A percentile compares a stretch with the other conserved stretches of the same genome.
Conservation (phyloP, 2,329 filamentous ascomycete genomes). For the Periconia sp. region DNA sequence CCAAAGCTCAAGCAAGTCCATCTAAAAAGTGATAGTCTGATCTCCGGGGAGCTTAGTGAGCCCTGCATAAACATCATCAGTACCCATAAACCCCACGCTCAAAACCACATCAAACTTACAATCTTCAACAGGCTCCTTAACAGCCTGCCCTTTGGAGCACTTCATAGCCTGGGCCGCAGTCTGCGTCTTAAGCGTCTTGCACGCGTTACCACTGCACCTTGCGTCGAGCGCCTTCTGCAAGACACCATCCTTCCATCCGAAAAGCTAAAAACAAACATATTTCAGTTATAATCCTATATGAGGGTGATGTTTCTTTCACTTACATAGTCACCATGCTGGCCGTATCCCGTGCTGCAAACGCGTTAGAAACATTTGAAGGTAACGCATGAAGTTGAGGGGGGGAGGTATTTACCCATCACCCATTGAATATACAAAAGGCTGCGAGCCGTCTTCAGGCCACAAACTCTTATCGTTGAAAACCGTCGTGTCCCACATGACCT, state of each 20-base stretch:
- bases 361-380: neutral
- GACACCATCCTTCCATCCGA: constrained; percentile 53
- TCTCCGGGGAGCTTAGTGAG: constrained; percentile 21
- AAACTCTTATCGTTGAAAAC: constrained; percentile 25
- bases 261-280: constrained; percentile 4
- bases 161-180: constrained; percentile 12
- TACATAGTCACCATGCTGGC: constrained; percentile 25
- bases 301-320: neutral
- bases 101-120: constrained; percentile 12
- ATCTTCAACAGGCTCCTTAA: constrained; percentile 22
- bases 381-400: neutral
- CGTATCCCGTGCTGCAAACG: constrained; percentile 24
- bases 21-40: constrained; percentile 10
- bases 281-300: neutral
- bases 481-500: constrained; percentile 50
- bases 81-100: neutral
- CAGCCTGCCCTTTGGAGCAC: constrained; percentile 20
- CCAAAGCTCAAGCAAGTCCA: neutral
- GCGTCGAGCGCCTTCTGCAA: constrained; percentile 48
- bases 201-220: constrained; percentile 30
- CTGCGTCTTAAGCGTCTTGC: constrained; percentile 38
- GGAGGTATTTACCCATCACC: constrained; percentile 37
- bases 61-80: constrained; percentile 10
- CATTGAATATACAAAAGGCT: constrained; percentile 33
- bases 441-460: constrained; percentile 25